A percentile compares a stretch with the other conserved stretches of the same genome.
Conservation (phyloP, 257 asterid species). For the Solanum bulbocastanum region DNA sequence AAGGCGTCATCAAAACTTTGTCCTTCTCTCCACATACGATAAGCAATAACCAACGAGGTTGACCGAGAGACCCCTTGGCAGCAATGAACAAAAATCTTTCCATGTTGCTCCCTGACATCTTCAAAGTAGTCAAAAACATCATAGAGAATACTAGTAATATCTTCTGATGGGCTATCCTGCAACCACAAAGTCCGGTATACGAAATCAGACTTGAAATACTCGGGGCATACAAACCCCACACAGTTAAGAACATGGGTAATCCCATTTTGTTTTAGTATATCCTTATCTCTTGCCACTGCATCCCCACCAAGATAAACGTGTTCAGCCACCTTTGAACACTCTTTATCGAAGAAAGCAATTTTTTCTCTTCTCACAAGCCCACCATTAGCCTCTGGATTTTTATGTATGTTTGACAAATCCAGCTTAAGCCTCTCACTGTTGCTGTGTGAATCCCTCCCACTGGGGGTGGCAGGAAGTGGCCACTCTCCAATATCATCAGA, state of each 20-base stretch:
- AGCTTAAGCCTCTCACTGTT: constrained; percentile 41
- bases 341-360: constrained; percentile 36
- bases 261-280: constrained; percentile 29
- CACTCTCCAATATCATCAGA: constrained; percentile 53
- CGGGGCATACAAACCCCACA: constrained; percentile 45
- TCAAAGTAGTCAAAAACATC: constrained; percentile 53
- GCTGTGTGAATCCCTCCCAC: constrained; percentile 22
- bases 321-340: constrained; percentile 43
- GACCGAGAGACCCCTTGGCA: constrained; percentile 49
- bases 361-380: constrained; percentile 38
- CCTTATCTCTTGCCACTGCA: constrained; percentile 38
- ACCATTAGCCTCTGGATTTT: constrained; percentile 20
- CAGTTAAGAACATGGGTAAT: constrained; percentile 43
- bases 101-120: constrained; percentile 38
- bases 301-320: constrained; percentile 43
- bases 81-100: constrained; percentile 43
- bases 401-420: constrained; percentile 38
- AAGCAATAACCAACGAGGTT: constrained; percentile 42
- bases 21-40: constrained; percentile 48
- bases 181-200: constrained; percentile 41
- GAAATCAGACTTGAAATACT: constrained; percentile 37
- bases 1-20: constrained; percentile 46
- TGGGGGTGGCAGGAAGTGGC: constrained; percentile 39
- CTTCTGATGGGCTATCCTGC: constrained; percentile 51
- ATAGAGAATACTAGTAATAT: constrained; percentile 46